A percentile compares a stretch with the other conserved stretches of the same genome.
These are phyloP conservation scores for Macadamia integrifolia DNA, from an alignment of 164 flowering plant species.

Conservation along the genomic window DNA sequence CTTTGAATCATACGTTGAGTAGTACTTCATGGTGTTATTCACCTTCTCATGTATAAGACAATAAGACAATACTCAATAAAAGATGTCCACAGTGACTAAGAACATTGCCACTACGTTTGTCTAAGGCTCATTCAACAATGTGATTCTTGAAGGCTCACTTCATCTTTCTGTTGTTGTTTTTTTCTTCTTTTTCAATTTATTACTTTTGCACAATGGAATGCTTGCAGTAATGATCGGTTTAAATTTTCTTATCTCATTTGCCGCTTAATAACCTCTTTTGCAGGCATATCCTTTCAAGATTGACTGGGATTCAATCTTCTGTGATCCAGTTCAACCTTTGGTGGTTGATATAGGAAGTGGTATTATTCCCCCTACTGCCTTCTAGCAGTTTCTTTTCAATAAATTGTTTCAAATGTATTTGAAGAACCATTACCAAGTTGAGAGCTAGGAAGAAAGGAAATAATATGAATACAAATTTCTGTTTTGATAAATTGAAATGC, in stretches of 20 bases:
- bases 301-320: slow-evolving; percentile 52
- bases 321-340: slow-evolving; percentile 61
- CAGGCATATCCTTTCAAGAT: slow-evolving; percentile 73
- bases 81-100: no score
- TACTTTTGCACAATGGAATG: neutral
- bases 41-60: no score
- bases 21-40: no score
- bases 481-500: neutral
- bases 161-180: no score
- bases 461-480: neutral
- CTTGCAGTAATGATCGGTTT: neutral
- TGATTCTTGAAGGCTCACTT: no score
- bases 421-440: neutral
- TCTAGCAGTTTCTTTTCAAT: neutral
- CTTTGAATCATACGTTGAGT: no score
- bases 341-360: slow-evolving; percentile 93
- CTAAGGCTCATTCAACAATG: no score
- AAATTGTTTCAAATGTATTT: neutral
- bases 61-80: no score
- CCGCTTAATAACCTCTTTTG: slow-evolving; percentile 11
- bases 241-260: slow-evolving; percentile 1
- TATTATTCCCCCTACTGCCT: slow-evolving; percentile 20
- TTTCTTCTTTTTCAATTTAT: no score
- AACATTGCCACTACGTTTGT: no score
- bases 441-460: neutral